These are phyloP conservation scores for Yamagishiella unicocca DNA, from an alignment of 139 green algal genomes.

Conservation along the genomic window DNA sequence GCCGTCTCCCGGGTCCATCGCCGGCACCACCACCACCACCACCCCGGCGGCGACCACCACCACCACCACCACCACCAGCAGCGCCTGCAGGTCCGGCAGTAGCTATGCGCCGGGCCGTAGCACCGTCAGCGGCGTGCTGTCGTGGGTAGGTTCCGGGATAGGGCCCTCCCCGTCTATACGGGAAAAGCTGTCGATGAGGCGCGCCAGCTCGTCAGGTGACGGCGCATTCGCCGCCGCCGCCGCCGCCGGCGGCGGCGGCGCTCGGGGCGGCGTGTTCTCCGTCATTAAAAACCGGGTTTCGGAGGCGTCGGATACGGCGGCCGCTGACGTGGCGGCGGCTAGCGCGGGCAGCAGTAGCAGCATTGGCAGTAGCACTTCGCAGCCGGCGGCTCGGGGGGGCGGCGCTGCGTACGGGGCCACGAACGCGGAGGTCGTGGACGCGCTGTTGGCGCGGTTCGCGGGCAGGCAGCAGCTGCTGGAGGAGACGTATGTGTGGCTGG, in stretches of 20 bases:
- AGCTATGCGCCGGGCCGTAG: neutral
- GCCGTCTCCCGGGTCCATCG: too few relatives aligned
- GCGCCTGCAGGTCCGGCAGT: too few relatives aligned
- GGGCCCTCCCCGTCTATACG: neutral
- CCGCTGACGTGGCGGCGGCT: neutral
- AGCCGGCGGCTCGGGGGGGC: neutral
- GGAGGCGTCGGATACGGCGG: neutral
- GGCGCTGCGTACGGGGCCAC: neutral
- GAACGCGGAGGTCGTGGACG: neutral
- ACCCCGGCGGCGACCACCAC: too few relatives aligned
- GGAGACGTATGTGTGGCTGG: slow-evolving; percentile 14
- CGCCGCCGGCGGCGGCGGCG: neutral
- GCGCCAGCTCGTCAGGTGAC: neutral
- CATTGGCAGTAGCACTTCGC: neutral
- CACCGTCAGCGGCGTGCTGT: neutral
- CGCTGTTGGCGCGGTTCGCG: neutral
- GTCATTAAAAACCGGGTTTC: neutral
- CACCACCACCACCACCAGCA: neutral
- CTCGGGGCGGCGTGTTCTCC: too few relatives aligned
- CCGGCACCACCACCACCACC: neutral
- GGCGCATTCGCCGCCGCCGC: neutral
- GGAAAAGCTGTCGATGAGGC: neutral
- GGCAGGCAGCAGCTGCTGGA: neutral
- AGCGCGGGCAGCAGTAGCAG: neutral
- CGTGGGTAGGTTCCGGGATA: neutral